These are phyloP conservation scores for Sphenostylis stenocarpa DNA, from an alignment of 306 rosid genomes.

Conservation along the genomic window DNA sequence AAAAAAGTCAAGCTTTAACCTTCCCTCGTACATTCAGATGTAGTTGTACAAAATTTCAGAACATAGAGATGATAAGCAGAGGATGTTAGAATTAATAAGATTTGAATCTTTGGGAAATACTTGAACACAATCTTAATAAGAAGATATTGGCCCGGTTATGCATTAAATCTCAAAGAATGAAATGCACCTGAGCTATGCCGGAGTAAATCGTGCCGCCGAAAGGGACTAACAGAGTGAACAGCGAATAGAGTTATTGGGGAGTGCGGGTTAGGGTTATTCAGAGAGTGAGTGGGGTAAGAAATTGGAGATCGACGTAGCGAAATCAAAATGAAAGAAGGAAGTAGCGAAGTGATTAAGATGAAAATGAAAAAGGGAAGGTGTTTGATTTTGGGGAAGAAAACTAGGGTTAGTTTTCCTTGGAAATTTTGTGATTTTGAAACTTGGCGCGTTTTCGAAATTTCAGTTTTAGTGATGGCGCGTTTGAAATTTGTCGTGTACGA, in stretches of 20 bases:
- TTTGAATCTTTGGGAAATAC: background rate
- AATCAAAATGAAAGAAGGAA: background rate
- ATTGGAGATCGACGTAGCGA: background rate
- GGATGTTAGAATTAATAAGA: too few relatives aligned
- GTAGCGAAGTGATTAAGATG: background rate
- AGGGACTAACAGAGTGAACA: background rate
- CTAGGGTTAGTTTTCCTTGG: background rate
- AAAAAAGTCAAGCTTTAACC: background rate
- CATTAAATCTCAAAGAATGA: background rate
- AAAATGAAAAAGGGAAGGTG: background rate
- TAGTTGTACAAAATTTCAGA: slow-evolving; percentile 32
- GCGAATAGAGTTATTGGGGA: background rate
- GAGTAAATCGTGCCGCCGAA: background rate
- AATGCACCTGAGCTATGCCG: background rate
- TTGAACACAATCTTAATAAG: background rate
- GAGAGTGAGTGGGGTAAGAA: background rate
- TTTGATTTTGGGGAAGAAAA: slow-evolving; percentile 2
- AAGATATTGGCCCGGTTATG: too few relatives aligned
- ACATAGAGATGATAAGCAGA: slow-evolving; percentile 8
- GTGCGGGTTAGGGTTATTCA: background rate
- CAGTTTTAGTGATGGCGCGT: background rate
- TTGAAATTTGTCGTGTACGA: background rate
- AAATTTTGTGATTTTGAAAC: background rate
- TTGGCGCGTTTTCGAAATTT: slow-evolving; percentile 15
- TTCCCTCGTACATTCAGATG: slow-evolving; percentile 14